Evolutionary conservation across 1,139 yeast species (phyloP).

Genomic region (Entelexis sorbosivorans): DNA sequence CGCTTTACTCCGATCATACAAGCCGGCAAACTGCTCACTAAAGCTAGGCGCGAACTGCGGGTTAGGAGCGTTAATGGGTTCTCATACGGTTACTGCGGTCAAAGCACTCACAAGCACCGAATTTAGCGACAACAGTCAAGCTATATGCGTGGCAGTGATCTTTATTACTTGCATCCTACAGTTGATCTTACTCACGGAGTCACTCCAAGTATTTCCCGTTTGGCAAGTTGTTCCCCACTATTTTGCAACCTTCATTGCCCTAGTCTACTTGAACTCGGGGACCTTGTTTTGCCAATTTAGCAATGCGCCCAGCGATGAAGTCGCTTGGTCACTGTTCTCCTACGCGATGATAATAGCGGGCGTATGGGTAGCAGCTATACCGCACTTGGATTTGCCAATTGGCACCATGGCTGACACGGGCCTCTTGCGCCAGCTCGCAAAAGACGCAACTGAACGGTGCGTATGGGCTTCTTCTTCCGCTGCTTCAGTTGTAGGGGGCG

Average conservation of each 20-base stretch:
- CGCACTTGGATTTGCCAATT: conserved; percentile 19
- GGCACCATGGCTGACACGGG: conserved; percentile 2
- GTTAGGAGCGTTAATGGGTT: conserved; percentile 37
- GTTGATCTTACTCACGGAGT: conserved; percentile 32
- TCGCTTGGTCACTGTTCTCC: conserved; percentile 29
- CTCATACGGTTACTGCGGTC: conserved; percentile 37
- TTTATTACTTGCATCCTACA: conserved; percentile 34
- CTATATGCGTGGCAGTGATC: conserved; percentile 18
- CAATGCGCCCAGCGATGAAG: conserved; percentile 24
- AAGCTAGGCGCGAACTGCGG: conserved; percentile 19
- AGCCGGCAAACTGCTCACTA: conserved; percentile 15
- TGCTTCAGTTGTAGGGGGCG: background rate
- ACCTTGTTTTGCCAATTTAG: conserved; percentile 35
- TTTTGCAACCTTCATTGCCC: conserved; percentile 37
- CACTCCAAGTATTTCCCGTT: conserved; percentile 34
- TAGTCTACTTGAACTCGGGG: conserved; percentile 36
- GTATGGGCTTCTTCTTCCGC: background rate
- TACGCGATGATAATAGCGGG: conserved; percentile 34
- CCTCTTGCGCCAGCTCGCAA: conserved; percentile 1
- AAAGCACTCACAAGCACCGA: conserved; percentile 29
- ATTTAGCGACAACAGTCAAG: background rate
- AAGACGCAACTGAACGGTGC: background rate
- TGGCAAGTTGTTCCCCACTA: conserved; percentile 40
- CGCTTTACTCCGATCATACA: background rate
- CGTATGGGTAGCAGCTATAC: conserved; percentile 30